A percentile compares a stretch with the other conserved stretches of the same genome.
phyloP scores from a whole-genome alignment of 768 basidiomycete species.

The Leccinum variicolor region DNA sequence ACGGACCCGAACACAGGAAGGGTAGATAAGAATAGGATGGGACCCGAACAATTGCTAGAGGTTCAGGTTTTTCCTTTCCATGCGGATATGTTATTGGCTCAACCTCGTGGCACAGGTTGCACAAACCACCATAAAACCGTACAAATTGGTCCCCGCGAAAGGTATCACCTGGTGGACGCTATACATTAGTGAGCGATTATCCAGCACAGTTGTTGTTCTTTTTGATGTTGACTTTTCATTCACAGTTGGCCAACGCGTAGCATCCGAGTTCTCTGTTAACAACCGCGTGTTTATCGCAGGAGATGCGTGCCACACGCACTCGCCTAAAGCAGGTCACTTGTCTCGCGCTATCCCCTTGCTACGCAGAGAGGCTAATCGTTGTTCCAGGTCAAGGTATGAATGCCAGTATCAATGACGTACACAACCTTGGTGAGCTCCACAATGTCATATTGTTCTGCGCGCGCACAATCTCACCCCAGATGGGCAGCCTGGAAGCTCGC shows the following conservation, averaged over 20 bases:
- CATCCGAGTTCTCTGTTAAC: conserved; percentile 44
- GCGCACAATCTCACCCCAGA: not conserved
- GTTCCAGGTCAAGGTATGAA: conserved; percentile 50
- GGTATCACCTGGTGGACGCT: conserved; percentile 48
- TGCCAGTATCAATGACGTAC: conserved; percentile 51
- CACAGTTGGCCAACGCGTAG: conserved; percentile 54
- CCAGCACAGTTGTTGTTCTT: not conserved
- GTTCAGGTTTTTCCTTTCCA: conserved; percentile 15
- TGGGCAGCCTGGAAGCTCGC: conserved; percentile 50
- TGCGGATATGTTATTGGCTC: not conserved
- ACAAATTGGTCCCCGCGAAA: conserved; percentile 27
- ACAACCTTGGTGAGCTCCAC: conserved; percentile 42
- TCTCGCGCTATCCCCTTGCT: not conserved
- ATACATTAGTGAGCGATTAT: conserved; percentile 39
- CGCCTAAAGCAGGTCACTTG: conserved; percentile 38
- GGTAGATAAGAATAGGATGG: conserved; percentile 37
- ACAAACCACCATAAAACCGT: conserved; percentile 40
- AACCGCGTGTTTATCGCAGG: conserved; percentile 57
- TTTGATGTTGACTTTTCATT: not conserved
- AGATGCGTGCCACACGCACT: conserved; percentile 50
- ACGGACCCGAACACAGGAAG: conserved; percentile 38
- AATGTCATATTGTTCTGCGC: not conserved
- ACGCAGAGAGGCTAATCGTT: conserved; percentile 13
- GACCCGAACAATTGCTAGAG: conserved; percentile 39
- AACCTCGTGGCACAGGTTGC: conserved; percentile 31